phyloP scores from a whole-genome alignment of 345 rosid genomes.

The Lepidium didymum region DNA sequence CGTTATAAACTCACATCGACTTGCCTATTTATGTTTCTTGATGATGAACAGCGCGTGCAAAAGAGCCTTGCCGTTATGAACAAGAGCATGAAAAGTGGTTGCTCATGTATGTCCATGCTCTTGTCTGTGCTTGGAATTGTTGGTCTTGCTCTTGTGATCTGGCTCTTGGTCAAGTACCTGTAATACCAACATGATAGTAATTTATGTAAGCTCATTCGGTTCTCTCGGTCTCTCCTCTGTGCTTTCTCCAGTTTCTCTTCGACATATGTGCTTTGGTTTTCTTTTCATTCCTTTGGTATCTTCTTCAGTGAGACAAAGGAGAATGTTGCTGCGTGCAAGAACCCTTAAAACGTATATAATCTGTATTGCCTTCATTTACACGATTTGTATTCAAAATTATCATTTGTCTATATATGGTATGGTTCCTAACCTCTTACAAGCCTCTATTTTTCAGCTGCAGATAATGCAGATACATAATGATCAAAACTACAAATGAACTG shows the following conservation, averaged over 20 bases:
- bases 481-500: not conserved
- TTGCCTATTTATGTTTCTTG: conserved; percentile 3
- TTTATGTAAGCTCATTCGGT: not conserved
- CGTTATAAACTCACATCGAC: too few relatives aligned
- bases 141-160: conserved; percentile 60
- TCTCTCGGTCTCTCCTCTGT: not conserved
- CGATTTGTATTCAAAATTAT: not conserved
- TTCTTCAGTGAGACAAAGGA: not conserved
- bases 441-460: not conserved
- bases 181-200: conserved; percentile 21
- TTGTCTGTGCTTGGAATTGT: conserved; percentile 73
- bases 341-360: conserved; percentile 5
- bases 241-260: not conserved
- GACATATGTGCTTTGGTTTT: not conserved
- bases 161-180: conserved; percentile 70
- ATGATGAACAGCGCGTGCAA: conserved; percentile 70
- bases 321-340: conserved; percentile 8
- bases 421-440: not conserved
- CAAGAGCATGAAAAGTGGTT: conserved; percentile 86
- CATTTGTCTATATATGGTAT: not conserved
- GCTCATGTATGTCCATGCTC: conserved; percentile 88
- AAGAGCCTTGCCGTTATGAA: conserved; percentile 85
- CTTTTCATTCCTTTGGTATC: not conserved
- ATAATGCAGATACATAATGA: not conserved
- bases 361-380: not conserved